Evolutionary conservation across 129 eudicot species (phyloP).

Genomic region (Silybum marianum): DNA sequence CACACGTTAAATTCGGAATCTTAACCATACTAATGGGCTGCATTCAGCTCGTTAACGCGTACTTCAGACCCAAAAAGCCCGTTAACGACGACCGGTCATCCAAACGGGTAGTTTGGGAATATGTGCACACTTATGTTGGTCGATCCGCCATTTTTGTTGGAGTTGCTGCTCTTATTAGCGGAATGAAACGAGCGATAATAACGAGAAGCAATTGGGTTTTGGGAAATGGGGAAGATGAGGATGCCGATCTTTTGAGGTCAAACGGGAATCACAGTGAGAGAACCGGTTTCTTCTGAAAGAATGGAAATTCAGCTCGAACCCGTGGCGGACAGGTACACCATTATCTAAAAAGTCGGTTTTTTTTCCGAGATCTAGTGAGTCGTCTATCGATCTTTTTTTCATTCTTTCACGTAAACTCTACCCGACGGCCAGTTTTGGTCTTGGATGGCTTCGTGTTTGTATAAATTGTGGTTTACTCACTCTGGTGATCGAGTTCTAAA

Average conservation of each 20-base stretch:
- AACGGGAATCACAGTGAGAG: conserved; percentile 45
- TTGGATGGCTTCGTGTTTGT: conserved; percentile 34
- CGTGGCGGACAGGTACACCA: conserved; percentile 37
- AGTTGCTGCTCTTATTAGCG: conserved; percentile 70
- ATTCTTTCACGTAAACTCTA: conserved; percentile 26
- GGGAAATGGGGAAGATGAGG: conserved; percentile 87
- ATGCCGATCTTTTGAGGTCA: conserved; percentile 69
- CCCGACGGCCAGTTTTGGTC: conserved; percentile 36
- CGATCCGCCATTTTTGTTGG: conserved; percentile 69
- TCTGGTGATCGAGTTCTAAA: conserved; percentile 7
- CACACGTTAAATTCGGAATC: conserved; percentile 82
- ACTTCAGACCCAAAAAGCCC: conserved; percentile 80
- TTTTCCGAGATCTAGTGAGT: conserved; percentile 10
- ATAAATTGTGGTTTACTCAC: conserved; percentile 13
- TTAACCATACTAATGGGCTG: conserved; percentile 66
- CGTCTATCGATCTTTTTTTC: not conserved
- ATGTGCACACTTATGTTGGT: conserved; percentile 66
- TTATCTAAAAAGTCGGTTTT: conserved; percentile 23
- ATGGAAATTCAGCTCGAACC: conserved; percentile 93
- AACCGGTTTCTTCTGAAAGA: conserved; percentile 48
- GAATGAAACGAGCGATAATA: conserved; percentile 59
- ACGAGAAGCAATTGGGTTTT: conserved; percentile 81
- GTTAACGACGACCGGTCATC: conserved; percentile 48
- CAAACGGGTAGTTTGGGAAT: conserved; percentile 84
- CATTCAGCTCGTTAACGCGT: conserved; percentile 78